A percentile compares a stretch with the other conserved stretches of the same genome.
These are phyloP conservation scores for Apophysomyces variabilis DNA, from an alignment of 371 early-diverging fungal species.

Conservation along the genomic window DNA sequence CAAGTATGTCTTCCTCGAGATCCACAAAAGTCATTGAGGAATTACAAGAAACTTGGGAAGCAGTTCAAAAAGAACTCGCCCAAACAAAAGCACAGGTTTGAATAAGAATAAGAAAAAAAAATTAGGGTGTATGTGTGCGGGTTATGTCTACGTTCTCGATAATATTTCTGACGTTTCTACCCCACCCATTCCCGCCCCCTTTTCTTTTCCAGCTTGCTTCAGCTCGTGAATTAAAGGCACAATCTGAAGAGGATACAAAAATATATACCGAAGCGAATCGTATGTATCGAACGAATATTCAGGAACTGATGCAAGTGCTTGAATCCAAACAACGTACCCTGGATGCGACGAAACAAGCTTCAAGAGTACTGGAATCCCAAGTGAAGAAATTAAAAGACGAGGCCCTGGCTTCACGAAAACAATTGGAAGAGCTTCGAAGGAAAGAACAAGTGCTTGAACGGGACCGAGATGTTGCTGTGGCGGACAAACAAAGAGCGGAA, in stretches of 20 bases:
- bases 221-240: conserved; percentile 29
- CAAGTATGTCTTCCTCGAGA: conserved; percentile 19
- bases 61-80: conserved; percentile 21
- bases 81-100: conserved; percentile 23
- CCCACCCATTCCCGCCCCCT: background rate
- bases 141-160: no score
- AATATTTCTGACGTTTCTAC: no score
- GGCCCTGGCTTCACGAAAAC: conserved; percentile 42
- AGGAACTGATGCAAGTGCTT: conserved; percentile 43
- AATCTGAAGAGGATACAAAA: conserved; percentile 35
- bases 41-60: conserved; percentile 22
- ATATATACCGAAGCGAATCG: conserved; percentile 41
- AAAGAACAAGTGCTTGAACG: conserved; percentile 32
- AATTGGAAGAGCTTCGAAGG: conserved; percentile 40
- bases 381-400: conserved; percentile 46
- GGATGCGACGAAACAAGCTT: conserved; percentile 36
- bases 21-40: conserved; percentile 30
- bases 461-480: conserved; percentile 27
- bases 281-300: conserved; percentile 40
- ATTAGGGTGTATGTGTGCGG: background rate
- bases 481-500: conserved; percentile 27
- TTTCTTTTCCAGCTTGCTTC: conserved; percentile 27
- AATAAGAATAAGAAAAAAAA: background rate
- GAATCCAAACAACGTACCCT: conserved; percentile 46
- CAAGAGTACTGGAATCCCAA: conserved; percentile 21